These are phyloP conservation scores for Talaromyces sp. DNA, from an alignment of 2,329 filamentous ascomycete genomes.

Conservation along the genomic window DNA sequence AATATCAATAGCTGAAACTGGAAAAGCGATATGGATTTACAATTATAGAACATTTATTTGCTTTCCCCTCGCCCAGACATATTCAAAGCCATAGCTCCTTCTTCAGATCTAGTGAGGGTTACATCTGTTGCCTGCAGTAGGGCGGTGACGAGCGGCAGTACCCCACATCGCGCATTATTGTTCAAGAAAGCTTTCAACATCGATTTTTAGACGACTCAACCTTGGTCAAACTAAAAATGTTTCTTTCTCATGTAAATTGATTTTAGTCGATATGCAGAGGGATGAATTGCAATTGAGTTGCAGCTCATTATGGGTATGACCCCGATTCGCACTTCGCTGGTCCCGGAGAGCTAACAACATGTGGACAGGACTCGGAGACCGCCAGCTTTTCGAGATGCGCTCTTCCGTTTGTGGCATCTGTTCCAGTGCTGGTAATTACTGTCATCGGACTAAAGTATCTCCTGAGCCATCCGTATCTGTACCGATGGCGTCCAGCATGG, in stretches of 20 bases:
- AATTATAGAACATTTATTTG: background rate
- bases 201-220: background rate
- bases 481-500: slow-evolving; percentile 44
- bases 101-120: too few species aligned
- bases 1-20: too few species aligned
- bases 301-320: background rate
- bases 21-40: too few species aligned
- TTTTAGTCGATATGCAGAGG: background rate
- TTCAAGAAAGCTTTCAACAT: background rate
- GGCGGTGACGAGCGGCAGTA: background rate
- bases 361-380: slow-evolving; percentile 30
- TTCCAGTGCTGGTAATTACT: slow-evolving; percentile 24
- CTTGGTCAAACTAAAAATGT: background rate
- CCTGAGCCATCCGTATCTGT: slow-evolving; percentile 18
- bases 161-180: background rate
- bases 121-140: background rate
- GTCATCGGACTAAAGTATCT: slow-evolving; percentile 26
- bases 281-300: background rate
- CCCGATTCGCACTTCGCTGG: background rate
- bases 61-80: background rate
- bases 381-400: slow-evolving; percentile 32
- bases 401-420: slow-evolving; percentile 27
- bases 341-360: background rate
- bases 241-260: background rate
- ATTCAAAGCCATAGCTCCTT: too few species aligned